These are phyloP conservation scores for Phialemonium atrogriseum DNA, from an alignment of 2,329 filamentous ascomycete species.

Conservation along the genomic window DNA sequence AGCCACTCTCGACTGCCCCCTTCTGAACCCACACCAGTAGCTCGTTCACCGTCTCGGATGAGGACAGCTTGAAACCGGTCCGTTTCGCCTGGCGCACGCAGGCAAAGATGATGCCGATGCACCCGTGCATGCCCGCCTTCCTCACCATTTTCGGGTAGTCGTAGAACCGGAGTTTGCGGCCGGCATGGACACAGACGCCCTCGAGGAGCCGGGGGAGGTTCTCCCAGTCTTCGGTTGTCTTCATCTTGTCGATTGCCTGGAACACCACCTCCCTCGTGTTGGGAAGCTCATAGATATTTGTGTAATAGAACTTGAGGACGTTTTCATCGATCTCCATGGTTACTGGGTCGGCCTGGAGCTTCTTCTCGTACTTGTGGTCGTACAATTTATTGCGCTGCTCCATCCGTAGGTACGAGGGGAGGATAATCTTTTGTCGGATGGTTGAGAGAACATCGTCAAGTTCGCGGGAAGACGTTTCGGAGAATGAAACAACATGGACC, in stretches of 20 bases:
- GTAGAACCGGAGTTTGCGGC: slow-evolving; percentile 24
- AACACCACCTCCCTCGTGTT: slow-evolving; percentile 29
- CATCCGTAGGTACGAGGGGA: slow-evolving; percentile 49
- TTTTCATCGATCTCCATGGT: slow-evolving; percentile 51
- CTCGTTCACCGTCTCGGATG: slow-evolving; percentile 31
- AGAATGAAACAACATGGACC: slow-evolving; percentile 34
- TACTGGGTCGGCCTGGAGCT: slow-evolving; percentile 46
- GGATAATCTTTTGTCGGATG: slow-evolving; percentile 51
- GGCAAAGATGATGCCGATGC: slow-evolving; percentile 39
- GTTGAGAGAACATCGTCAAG: slow-evolving; percentile 43
- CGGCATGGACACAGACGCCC: slow-evolving; percentile 34
- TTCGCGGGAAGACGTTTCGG: slow-evolving; percentile 40
- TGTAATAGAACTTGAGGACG: slow-evolving; percentile 40
- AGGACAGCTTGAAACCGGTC: slow-evolving; percentile 36
- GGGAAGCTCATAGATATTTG: slow-evolving; percentile 34
- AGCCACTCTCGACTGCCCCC: slow-evolving; percentile 30
- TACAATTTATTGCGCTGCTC: slow-evolving; percentile 47
- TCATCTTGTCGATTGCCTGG: slow-evolving; percentile 35
- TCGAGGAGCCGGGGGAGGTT: slow-evolving; percentile 45
- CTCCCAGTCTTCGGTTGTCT: slow-evolving; percentile 38
- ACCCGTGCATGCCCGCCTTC: slow-evolving; percentile 28
- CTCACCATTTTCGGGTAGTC: slow-evolving; percentile 33
- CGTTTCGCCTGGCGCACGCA: slow-evolving; percentile 35
- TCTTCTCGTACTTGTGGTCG: slow-evolving; percentile 33
- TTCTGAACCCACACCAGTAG: slow-evolving; percentile 29